Evolutionary conservation across 768 basidiomycete species (phyloP).

Genomic region (Dacryopinax spathularia): DNA sequence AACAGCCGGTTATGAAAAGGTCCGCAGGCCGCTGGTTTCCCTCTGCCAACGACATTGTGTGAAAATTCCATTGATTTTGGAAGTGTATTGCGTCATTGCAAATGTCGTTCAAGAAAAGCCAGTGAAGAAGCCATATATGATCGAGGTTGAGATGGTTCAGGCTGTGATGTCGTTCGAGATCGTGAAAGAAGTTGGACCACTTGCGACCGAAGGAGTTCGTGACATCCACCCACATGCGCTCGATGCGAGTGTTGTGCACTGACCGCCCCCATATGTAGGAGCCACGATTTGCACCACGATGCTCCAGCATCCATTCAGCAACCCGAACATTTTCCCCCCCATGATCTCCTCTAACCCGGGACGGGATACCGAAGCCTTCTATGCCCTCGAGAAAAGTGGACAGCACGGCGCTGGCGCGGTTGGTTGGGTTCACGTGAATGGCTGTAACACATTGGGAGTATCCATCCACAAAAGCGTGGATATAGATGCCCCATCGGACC

Average conservation of each 20-base stretch:
- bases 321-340: slow-evolving; percentile 21
- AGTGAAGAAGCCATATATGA: slow-evolving; percentile 12
- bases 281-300: slow-evolving; percentile 13
- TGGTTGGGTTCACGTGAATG: slow-evolving; percentile 13
- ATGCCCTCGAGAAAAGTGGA: slow-evolving; percentile 11
- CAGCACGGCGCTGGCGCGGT: slow-evolving; percentile 14
- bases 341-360: slow-evolving; percentile 19
- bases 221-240: slow-evolving; percentile 19
- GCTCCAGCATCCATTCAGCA: slow-evolving; percentile 18
- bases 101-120: slow-evolving; percentile 8
- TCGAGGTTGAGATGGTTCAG: neutral
- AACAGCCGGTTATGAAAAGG: neutral
- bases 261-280: slow-evolving; percentile 22
- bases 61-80: slow-evolving; percentile 7
- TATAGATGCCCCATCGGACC: slow-evolving; percentile 16
- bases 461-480: slow-evolving; percentile 20
- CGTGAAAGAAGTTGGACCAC: slow-evolving; percentile 12
- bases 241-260: slow-evolving; percentile 19
- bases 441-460: slow-evolving; percentile 13
- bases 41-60: slow-evolving; percentile 1
- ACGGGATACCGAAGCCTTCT: slow-evolving; percentile 14
- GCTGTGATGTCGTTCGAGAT: slow-evolving; percentile 6
- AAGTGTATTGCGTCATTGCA: slow-evolving; percentile 9
- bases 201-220: neutral
- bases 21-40: neutral